A percentile compares a stretch with the other conserved stretches of the same genome.
phyloP scores from a whole-genome alignment of 1,284 basidiomycete genomes.

The Caloboletus inedulis region DNA sequence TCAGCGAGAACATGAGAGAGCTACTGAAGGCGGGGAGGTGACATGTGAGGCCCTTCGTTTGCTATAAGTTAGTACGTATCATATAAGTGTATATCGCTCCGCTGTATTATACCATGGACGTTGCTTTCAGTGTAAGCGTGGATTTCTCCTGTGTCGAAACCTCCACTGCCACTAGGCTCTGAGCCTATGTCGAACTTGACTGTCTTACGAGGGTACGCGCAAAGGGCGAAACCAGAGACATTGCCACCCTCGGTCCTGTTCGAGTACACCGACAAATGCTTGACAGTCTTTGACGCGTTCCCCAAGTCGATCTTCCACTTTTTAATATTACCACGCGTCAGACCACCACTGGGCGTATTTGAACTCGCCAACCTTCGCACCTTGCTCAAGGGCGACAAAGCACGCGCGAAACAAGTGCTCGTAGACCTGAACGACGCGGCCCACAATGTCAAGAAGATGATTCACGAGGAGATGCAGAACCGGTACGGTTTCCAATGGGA shows the following conservation, averaged over 20 bases:
- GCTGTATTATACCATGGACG: constrained; percentile 23
- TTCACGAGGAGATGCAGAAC: constrained; percentile 80
- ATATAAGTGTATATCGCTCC: constrained; percentile 2
- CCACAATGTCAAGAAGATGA: constrained; percentile 50
- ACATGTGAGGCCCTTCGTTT: neutral
- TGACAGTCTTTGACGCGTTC: constrained; percentile 83
- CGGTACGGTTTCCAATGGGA: constrained; percentile 79
- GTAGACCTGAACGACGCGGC: constrained; percentile 56
- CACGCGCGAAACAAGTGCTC: constrained; percentile 54
- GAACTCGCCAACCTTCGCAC: constrained; percentile 57
- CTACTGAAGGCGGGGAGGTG: constrained; percentile 45
- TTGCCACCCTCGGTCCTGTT: constrained; percentile 65
- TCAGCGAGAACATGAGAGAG: constrained; percentile 59
- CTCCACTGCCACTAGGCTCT: neutral
- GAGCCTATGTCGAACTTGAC: constrained; percentile 49
- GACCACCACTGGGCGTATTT: constrained; percentile 30
- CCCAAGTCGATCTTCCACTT: constrained; percentile 88
- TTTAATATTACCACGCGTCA: constrained; percentile 68
- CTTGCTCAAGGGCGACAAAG: constrained; percentile 57
- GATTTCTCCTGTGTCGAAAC: neutral
- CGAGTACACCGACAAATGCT: constrained; percentile 52
- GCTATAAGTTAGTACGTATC: constrained; percentile 1
- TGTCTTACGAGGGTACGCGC: constrained; percentile 63
- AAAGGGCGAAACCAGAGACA: constrained; percentile 43
- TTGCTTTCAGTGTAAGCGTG: neutral